These are phyloP conservation scores for Pichia phayaonensis DNA, from an alignment of 805 yeast species.

Conservation along the genomic window DNA sequence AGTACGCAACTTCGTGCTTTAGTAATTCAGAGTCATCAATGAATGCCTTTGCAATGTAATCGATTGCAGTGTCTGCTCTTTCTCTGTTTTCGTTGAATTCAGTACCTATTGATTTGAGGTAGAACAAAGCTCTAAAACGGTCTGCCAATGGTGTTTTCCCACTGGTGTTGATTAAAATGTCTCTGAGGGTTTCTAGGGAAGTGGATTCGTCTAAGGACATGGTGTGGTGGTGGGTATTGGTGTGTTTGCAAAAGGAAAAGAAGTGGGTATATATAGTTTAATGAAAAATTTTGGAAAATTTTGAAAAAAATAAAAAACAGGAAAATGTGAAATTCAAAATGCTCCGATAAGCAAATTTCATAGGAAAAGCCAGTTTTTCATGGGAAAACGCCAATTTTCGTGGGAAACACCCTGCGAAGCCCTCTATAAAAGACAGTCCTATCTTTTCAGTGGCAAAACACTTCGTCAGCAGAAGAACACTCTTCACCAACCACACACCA, in stretches of 20 bases:
- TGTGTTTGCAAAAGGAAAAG: neutral
- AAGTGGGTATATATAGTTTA: too few relatives aligned
- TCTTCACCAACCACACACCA: neutral
- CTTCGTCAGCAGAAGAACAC: too few relatives aligned
- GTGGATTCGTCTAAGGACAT: constrained; percentile 23
- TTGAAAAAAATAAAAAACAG: neutral
- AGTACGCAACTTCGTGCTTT: constrained; percentile 97
- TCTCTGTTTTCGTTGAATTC: constrained; percentile 48
- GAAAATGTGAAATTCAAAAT: too few relatives aligned
- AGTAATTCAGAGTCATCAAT: constrained; percentile 76
- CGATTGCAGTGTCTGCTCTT: constrained; percentile 60
- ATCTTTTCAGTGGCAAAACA: neutral
- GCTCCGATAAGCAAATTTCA: neutral
- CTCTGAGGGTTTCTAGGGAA: constrained; percentile 60
- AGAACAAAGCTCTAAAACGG: constrained; percentile 91
- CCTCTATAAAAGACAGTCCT: too few relatives aligned
- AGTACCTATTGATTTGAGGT: constrained; percentile 77
- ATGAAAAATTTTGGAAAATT: neutral
- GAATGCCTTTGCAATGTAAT: constrained; percentile 81
- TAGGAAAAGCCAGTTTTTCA: neutral
- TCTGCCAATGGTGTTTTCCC: constrained; percentile 73
- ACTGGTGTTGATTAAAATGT: constrained; percentile 52
- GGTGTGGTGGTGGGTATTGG: neutral
- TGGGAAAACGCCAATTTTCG: neutral
- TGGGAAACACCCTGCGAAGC: neutral